These are phyloP conservation scores for Leptographium wingfieldii DNA, from an alignment of 2,329 filamentous ascomycete species.

Conservation along the genomic window DNA sequence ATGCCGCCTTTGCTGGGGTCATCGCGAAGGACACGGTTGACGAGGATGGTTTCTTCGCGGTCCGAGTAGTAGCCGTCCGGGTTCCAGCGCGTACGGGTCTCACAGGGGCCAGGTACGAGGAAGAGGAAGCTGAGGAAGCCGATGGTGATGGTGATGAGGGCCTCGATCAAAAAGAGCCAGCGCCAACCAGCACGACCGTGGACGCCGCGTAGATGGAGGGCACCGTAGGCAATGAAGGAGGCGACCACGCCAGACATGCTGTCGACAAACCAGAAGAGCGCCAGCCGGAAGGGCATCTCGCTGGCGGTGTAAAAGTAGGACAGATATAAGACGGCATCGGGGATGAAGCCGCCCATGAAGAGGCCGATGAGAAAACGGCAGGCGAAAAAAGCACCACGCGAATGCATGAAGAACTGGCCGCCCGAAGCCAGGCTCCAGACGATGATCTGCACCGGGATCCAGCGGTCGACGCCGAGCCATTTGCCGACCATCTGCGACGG, in stretches of 20 bases:
- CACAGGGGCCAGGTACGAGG: slow-evolving; percentile 40
- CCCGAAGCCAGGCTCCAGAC: slow-evolving; percentile 20
- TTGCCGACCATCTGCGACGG: slow-evolving; percentile 49
- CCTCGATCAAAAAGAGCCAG: slow-evolving; percentile 45
- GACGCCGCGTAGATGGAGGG: slow-evolving; percentile 25
- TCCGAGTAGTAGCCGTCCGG: slow-evolving; percentile 45
- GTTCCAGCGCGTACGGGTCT: slow-evolving; percentile 40
- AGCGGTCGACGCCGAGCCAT: slow-evolving; percentile 24
- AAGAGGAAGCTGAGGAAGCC: slow-evolving; percentile 37
- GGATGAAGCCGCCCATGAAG: slow-evolving; percentile 2
- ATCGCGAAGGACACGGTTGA: slow-evolving; percentile 45
- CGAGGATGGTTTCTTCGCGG: slow-evolving; percentile 44
- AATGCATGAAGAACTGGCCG: slow-evolving; percentile 17
- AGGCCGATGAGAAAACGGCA: slow-evolving; percentile 15
- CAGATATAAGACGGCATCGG: slow-evolving; percentile 18
- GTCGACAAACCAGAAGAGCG: slow-evolving; percentile 25
- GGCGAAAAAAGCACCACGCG: slow-evolving; percentile 11
- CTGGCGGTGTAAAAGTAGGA: slow-evolving; percentile 21
- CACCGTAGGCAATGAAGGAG: slow-evolving; percentile 23
- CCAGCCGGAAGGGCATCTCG: slow-evolving; percentile 20
- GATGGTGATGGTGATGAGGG: slow-evolving; percentile 32
- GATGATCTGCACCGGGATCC: slow-evolving; percentile 23
- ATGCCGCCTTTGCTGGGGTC: slow-evolving; percentile 47
- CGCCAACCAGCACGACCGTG: slow-evolving; percentile 25
- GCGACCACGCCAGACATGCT: slow-evolving; percentile 19